These are phyloP conservation scores for Hibiscus trionum DNA, from an alignment of 345 rosid species.

Conservation along the genomic window DNA sequence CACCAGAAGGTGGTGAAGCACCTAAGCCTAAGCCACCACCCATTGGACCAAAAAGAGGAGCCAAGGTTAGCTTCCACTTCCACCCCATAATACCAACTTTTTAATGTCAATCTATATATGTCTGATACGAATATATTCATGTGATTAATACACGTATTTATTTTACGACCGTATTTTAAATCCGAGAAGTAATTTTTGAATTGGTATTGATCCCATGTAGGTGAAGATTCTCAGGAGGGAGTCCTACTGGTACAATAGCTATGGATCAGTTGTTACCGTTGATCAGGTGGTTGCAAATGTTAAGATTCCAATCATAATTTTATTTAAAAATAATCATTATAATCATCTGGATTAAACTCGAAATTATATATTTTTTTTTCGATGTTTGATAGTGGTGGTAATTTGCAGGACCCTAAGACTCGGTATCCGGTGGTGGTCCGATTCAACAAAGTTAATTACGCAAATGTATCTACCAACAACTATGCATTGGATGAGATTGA, in stretches of 20 bases:
- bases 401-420: conserved; percentile 60
- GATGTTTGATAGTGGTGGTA: no score
- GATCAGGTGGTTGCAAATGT: conserved; percentile 44
- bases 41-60: conserved; percentile 87
- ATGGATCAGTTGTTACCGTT: conserved; percentile 80
- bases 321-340: neutral
- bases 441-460: conserved; percentile 79
- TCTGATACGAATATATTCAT: no score
- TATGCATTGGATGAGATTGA: conserved; percentile 83
- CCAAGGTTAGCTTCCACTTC: conserved; percentile 41
- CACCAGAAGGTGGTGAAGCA: conserved; percentile 20
- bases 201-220: conserved; percentile 38
- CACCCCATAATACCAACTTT: neutral
- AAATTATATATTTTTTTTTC: no score
- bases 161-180: no score
- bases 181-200: no score
- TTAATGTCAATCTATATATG: no score
- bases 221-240: conserved; percentile 63
- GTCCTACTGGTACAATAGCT: conserved; percentile 81
- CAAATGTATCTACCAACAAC: conserved; percentile 91
- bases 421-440: conserved; percentile 92
- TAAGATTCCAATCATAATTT: neutral
- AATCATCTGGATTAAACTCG: no score
- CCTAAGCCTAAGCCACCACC: conserved; percentile 65
- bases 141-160: neutral